These are phyloP conservation scores for Auriscalpium vulgare DNA, from an alignment of 768 basidiomycete genomes.

Conservation along the genomic window DNA sequence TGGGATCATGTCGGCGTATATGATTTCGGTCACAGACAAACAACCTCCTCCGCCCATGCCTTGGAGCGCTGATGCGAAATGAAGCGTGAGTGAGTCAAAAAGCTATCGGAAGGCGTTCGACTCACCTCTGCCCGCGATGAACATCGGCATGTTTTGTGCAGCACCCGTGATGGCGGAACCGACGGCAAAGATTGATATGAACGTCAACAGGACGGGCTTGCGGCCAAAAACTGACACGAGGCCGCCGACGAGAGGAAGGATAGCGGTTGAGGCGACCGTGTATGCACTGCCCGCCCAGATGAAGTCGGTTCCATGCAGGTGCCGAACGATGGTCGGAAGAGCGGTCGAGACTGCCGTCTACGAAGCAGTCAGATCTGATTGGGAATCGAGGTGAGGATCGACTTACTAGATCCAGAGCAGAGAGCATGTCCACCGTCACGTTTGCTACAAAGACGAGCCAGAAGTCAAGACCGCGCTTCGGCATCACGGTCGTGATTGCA, in stretches of 20 bases:
- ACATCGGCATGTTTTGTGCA: slow-evolving; percentile 21
- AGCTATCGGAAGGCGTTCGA: background rate
- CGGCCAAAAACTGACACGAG: slow-evolving; percentile 19
- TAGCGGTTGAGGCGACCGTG: slow-evolving; percentile 15
- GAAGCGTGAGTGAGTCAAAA: background rate
- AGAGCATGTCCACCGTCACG: slow-evolving; percentile 17
- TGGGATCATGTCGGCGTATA: slow-evolving; percentile 32
- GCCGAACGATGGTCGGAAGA: slow-evolving; percentile 20
- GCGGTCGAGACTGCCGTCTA: slow-evolving; percentile 16
- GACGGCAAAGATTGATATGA: slow-evolving; percentile 16
- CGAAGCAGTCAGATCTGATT: background rate
- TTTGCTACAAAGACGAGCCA: slow-evolving; percentile 22
- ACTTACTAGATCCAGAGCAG: slow-evolving; percentile 21
- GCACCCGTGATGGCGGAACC: slow-evolving; percentile 30
- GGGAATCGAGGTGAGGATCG: background rate
- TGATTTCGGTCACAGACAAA: slow-evolving; percentile 22
- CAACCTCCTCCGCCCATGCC: slow-evolving; percentile 26
- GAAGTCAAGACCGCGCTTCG: slow-evolving; percentile 10
- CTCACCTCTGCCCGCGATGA: slow-evolving; percentile 23
- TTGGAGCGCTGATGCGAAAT: slow-evolving; percentile 19
- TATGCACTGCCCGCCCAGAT: slow-evolving; percentile 15
- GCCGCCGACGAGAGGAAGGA: slow-evolving; percentile 16
- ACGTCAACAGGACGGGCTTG: slow-evolving; percentile 17
- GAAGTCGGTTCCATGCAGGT: slow-evolving; percentile 16
- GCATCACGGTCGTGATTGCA: no score